Percentiles rank a stretch among this genome's conserved stretches.
phyloP scores from a whole-genome alignment of 2,329 filamentous ascomycete species.

The Cladosporium austrohemisphaericum region DNA sequence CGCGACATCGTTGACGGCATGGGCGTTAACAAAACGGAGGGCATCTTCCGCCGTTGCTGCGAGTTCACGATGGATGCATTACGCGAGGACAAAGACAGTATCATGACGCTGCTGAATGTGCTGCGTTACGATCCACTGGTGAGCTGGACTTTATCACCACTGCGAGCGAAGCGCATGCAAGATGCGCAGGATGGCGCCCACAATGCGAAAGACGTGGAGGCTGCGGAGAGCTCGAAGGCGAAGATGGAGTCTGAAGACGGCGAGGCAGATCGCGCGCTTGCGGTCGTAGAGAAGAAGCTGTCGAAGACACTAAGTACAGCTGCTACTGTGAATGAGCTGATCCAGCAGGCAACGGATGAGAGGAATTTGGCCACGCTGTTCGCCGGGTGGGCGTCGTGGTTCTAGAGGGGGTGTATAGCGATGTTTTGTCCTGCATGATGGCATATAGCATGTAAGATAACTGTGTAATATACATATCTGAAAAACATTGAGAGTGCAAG shows the following conservation, averaged over 20 bases:
- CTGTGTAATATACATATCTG: no score
- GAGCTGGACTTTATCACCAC: slow-evolving; percentile 82
- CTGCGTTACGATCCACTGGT: slow-evolving; percentile 97
- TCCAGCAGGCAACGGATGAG: slow-evolving; percentile 93
- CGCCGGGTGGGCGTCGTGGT: slow-evolving; percentile 35
- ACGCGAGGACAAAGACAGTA: slow-evolving; percentile 90
- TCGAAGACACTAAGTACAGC: slow-evolving; percentile 90
- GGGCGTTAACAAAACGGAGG: slow-evolving; percentile 91
- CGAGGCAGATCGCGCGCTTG: slow-evolving; percentile 87
- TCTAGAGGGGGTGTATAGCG: background rate
- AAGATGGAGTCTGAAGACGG: slow-evolving; percentile 55
- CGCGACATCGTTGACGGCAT: slow-evolving; percentile 95
- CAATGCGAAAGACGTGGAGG: slow-evolving; percentile 38
- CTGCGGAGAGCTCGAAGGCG: slow-evolving; percentile 33
- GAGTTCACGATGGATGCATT: slow-evolving; percentile 95
- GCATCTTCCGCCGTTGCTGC: slow-evolving; percentile 94
- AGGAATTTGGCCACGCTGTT: slow-evolving; percentile 87
- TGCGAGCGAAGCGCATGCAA: slow-evolving; percentile 64
- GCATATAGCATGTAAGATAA: background rate
- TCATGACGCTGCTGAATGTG: slow-evolving; percentile 98
- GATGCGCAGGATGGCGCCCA: slow-evolving; percentile 54
- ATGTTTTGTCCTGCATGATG: no score
- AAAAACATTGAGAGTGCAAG: no score
- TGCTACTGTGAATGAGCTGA: slow-evolving; percentile 93
- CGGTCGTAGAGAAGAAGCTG: slow-evolving; percentile 93